Percentiles rank a stretch among this genome's conserved stretches.
phyloP scores from a whole-genome alignment of 2,329 filamentous ascomycete species.

The Fusarium coffeatum region DNA sequence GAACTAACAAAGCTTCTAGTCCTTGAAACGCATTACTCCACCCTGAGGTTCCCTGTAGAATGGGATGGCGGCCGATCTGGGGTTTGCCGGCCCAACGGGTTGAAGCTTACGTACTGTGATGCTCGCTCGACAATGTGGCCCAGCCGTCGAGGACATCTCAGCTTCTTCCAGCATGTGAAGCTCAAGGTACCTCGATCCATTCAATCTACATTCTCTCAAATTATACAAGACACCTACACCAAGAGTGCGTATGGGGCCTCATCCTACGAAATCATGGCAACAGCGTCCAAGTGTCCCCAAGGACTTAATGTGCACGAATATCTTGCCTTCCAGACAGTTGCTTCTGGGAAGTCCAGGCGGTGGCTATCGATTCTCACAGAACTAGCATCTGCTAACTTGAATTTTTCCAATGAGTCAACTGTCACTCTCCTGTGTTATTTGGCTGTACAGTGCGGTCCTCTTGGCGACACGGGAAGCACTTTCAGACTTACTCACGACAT shows the following conservation, averaged over 20 bases:
- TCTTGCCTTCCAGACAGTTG: slow-evolving; percentile 61
- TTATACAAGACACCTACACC: slow-evolving; percentile 32
- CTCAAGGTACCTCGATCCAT: slow-evolving; percentile 34
- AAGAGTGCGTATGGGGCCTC: slow-evolving; percentile 55
- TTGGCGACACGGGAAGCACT: slow-evolving; percentile 39
- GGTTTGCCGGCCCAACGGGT: slow-evolving; percentile 42
- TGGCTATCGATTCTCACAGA: slow-evolving; percentile 64
- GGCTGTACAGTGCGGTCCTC: slow-evolving; percentile 65
- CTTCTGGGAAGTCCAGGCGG: slow-evolving; percentile 59
- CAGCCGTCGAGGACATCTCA: slow-evolving; percentile 27
- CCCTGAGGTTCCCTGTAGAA: slow-evolving; percentile 44
- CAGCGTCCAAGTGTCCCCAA: slow-evolving; percentile 60
- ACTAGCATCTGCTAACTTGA: slow-evolving; percentile 65
- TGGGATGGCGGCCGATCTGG: slow-evolving; percentile 44
- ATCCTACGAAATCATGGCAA: slow-evolving; percentile 66
- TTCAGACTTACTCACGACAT: slow-evolving; percentile 60
- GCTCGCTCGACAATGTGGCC: slow-evolving; percentile 32
- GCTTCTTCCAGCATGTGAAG: slow-evolving; percentile 40
- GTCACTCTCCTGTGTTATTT: slow-evolving; percentile 63
- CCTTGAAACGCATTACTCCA: slow-evolving; percentile 45
- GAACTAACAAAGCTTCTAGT: slow-evolving; percentile 22
- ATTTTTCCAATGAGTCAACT: slow-evolving; percentile 69
- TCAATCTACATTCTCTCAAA: slow-evolving; percentile 25
- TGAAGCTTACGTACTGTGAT: slow-evolving; percentile 40
- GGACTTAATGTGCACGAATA: slow-evolving; percentile 65